A percentile compares a stretch with the other conserved stretches of the same genome.
phyloP scores from a whole-genome alignment of 2,329 filamentous ascomycete species.

The Alternaria dauci region DNA sequence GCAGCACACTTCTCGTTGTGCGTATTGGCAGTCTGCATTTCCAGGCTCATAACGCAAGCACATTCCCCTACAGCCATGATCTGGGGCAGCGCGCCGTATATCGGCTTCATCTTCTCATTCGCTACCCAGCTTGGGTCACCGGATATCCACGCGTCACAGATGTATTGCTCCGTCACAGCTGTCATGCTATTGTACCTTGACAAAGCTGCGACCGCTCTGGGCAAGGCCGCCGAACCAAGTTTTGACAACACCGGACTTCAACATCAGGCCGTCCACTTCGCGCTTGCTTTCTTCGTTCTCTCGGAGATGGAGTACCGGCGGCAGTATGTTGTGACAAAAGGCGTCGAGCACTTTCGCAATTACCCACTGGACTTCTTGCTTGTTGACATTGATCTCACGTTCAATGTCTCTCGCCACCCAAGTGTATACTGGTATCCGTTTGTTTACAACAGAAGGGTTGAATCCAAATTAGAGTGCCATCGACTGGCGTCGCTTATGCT shows the following conservation, averaged over 20 bases:
- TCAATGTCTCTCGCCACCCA: background rate
- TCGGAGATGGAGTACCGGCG: background rate
- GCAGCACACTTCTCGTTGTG: background rate
- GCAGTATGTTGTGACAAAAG: background rate
- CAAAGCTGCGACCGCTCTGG: background rate
- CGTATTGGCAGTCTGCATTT: background rate
- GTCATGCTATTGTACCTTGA: background rate
- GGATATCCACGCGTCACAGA: background rate
- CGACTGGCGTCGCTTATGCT: background rate
- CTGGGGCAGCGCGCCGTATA: background rate
- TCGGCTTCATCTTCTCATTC: background rate
- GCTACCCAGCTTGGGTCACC: background rate
- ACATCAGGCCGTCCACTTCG: background rate
- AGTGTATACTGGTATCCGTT: background rate
- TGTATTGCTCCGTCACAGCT: background rate
- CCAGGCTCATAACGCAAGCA: background rate
- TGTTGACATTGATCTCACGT: background rate
- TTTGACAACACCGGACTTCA: background rate
- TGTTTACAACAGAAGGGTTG: background rate
- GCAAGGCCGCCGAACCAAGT: background rate
- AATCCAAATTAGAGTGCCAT: rapidly evolving
- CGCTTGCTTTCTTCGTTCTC: conserved; percentile 2
- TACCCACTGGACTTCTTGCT: background rate
- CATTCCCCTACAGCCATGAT: background rate
- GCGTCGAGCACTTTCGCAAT: background rate